Evolutionary conservation across 306 rosid genomes (phyloP), one percentile per base, ranked within the genome.

Genomic region (Dryas alaskensis): DNA sequence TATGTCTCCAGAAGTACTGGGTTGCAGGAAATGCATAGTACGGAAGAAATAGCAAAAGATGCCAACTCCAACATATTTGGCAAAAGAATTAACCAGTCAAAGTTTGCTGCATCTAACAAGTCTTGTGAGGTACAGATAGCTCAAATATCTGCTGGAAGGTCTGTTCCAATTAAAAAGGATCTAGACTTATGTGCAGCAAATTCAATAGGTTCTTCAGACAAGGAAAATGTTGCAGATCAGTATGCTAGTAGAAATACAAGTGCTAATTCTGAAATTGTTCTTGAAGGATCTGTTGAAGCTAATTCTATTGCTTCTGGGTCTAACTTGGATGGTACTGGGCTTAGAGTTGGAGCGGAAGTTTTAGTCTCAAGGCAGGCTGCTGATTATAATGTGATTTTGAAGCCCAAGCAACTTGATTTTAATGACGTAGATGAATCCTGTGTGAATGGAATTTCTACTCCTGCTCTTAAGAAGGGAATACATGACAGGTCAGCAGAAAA

Each of bases 321-420:
- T 49, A 81, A 60, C 65, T 62, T 65, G 65, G 73, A 76, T 37
- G 57, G 52, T 63, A 72, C 48, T 80, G 72, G 69, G 65, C 76
- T 79, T 54, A 45, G 66, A 78, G 79, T 67, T 74, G 85, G 73
- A 74, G 69, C 53, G 46, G 87, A 85, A 61, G 84, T 74, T 78
- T 79, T 74, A 17, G 69, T 22, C 77, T 72, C 54, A 31, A 78
- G 73, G 81, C 31, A 47, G 13, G 73, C 83, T 66, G 45, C 87
- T 87, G 86, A 80, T 81, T 74, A 55, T 69, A 75, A 48, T 13
- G 77, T 73, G 80, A 68, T 79, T 73, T 78, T 82, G 80, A 80
- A 77, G 76, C 89, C 90, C 68, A 85, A 81, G 76, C 84, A 90
- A 64, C 88, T 83, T 73, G 75, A 83, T 76, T 85, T 85, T 82